Evolutionary conservation across 139 green algal species (phyloP).

Genomic region (Tetradesmus obliquus): DNA sequence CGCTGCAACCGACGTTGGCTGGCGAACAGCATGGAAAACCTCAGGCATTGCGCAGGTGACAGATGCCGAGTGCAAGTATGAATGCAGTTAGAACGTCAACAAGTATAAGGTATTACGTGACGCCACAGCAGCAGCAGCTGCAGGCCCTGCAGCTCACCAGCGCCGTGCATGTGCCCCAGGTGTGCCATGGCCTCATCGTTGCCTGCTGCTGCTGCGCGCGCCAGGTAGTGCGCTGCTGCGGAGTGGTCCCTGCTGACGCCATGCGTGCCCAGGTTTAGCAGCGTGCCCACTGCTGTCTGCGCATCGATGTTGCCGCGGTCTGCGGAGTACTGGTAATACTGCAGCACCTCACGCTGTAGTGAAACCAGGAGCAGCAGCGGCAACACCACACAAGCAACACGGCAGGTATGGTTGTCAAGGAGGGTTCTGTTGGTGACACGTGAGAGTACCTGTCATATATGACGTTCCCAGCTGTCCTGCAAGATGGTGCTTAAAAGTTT

Average conservation of each 20-base stretch:
- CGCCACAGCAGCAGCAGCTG: background rate
- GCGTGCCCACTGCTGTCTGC: conserved; percentile 56
- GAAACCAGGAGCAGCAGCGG: background rate
- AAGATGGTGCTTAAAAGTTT: too few species aligned
- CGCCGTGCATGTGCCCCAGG: conserved; percentile 65
- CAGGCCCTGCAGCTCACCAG: background rate
- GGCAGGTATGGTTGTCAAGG: too few species aligned
- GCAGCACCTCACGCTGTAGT: conserved; percentile 73
- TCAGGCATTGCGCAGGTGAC: too few species aligned
- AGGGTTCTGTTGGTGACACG: too few species aligned
- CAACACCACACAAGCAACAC: background rate
- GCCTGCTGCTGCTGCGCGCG: conserved; percentile 71
- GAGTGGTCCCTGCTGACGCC: conserved; percentile 73
- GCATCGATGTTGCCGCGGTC: conserved; percentile 84
- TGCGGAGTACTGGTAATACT: conserved; percentile 88
- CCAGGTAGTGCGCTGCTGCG: conserved; percentile 74
- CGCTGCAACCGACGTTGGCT: too few species aligned
- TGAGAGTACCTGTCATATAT: too few species aligned
- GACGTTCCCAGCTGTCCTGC: too few species aligned
- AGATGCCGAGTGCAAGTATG: too few species aligned
- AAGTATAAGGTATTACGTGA: background rate
- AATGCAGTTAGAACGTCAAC: background rate
- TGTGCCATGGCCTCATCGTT: conserved; percentile 87
- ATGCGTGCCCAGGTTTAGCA: conserved; percentile 81
- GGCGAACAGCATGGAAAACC: too few species aligned